Evolutionary conservation across 106 monocot species (phyloP).

Genomic region (Acorus gramineus): DNA sequence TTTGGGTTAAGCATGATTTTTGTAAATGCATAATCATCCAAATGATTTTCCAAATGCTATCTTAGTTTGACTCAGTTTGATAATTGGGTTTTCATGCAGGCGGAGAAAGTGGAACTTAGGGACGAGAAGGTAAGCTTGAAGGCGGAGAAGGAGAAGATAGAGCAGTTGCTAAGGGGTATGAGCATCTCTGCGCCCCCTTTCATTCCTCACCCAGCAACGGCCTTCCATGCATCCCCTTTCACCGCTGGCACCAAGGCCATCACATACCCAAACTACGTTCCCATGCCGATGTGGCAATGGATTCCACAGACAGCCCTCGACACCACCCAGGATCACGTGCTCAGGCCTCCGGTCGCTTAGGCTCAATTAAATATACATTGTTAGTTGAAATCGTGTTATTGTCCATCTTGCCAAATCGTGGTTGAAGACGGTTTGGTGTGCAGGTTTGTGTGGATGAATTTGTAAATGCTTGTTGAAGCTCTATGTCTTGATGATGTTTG

Average conservation of each 20-base stretch:
- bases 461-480: no score
- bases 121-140: slow-evolving; percentile 72
- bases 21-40: no score
- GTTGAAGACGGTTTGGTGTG: no score
- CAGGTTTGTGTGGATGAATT: no score
- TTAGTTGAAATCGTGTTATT: no score
- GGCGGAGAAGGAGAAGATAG: slow-evolving; percentile 53
- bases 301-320: slow-evolving; percentile 53
- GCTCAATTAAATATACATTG: no score
- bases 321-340: slow-evolving; percentile 63
- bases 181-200: slow-evolving; percentile 16
- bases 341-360: slow-evolving; percentile 75
- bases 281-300: slow-evolving; percentile 73
- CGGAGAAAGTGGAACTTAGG: slow-evolving; percentile 58
- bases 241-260: slow-evolving; percentile 18
- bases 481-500: no score
- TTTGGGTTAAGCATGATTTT: not conserved
- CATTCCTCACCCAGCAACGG: slow-evolving; percentile 18
- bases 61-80: no score
- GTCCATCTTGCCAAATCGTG: no score
- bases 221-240: slow-evolving; percentile 18
- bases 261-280: slow-evolving; percentile 33
- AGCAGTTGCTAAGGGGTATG: slow-evolving; percentile 42
- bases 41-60: no score
- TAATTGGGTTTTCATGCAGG: slow-evolving; percentile 23